A percentile compares a stretch with the other conserved stretches of the same genome.
These are phyloP conservation scores for Cercophora sp. DNA, from an alignment of 495 filamentous ascomycete genomes.

Conservation along the genomic window DNA sequence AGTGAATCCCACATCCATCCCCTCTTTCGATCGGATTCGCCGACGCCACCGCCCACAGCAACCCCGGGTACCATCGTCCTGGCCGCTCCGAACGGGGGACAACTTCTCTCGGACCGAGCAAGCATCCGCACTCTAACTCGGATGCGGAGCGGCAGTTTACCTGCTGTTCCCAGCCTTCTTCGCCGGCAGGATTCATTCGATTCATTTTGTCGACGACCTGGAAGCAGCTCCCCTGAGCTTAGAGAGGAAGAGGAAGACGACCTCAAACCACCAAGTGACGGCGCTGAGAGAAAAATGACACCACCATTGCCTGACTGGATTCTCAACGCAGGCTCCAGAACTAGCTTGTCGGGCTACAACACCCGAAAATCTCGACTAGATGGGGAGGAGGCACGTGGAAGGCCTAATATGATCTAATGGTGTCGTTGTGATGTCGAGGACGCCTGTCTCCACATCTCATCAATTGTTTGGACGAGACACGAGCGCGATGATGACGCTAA, in stretches of 20 bases:
- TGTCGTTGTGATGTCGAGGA: neutral
- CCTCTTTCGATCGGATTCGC: conserved; percentile 73
- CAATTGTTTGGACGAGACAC: too few relatives aligned
- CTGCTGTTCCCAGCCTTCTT: conserved; percentile 51
- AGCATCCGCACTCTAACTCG: conserved; percentile 54
- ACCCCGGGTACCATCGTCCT: conserved; percentile 67
- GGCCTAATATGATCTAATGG: neutral
- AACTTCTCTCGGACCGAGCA: conserved; percentile 57
- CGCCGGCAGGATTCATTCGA: conserved; percentile 49
- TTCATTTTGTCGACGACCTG: conserved; percentile 31
- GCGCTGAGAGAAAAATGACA: conserved; percentile 45
- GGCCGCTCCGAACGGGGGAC: conserved; percentile 66
- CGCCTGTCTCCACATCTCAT: too few relatives aligned
- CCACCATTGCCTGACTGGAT: conserved; percentile 59
- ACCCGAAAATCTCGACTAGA: conserved; percentile 18
- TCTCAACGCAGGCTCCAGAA: conserved; percentile 44
- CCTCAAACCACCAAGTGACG: neutral
- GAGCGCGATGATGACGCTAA: conserved; percentile 10
- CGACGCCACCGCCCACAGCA: conserved; percentile 62
- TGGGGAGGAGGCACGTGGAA: conserved; percentile 1
- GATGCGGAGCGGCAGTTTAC: conserved; percentile 63
- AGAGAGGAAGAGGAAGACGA: conserved; percentile 28
- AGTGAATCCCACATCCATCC: conserved; percentile 80
- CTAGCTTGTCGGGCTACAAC: conserved; percentile 38
- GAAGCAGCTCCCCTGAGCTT: conserved; percentile 24